Percentiles rank a stretch among this genome's conserved stretches.
These are phyloP conservation scores for Pyrenochaeta sp. DNA, from an alignment of 2,329 filamentous ascomycete genomes.

Conservation along the genomic window DNA sequence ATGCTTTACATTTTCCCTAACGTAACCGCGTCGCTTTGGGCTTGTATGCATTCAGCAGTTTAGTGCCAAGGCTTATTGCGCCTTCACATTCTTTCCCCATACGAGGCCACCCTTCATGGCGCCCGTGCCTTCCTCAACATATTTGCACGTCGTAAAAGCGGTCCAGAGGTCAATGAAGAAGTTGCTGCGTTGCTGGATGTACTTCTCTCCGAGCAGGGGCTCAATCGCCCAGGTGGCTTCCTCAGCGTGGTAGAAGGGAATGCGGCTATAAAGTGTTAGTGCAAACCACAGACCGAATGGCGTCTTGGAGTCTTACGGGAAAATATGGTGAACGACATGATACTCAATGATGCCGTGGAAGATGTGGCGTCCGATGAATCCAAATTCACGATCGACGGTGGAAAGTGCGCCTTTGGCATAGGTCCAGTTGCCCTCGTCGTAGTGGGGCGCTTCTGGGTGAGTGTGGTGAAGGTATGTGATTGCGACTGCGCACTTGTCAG, in stretches of 20 bases:
- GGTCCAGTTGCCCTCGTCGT: slow-evolving; percentile 67
- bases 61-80: neutral
- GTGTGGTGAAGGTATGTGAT: slow-evolving; percentile 81
- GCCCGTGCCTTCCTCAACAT: slow-evolving; percentile 29
- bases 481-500: slow-evolving; percentile 57
- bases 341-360: slow-evolving; percentile 73
- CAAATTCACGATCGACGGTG: slow-evolving; percentile 71
- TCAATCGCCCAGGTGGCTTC: slow-evolving; percentile 36
- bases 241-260: slow-evolving; percentile 39
- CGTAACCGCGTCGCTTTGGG: too few species aligned
- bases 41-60: too few species aligned
- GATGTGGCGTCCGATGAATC: slow-evolving; percentile 70
- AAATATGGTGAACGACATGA: slow-evolving; percentile 70
- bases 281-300: neutral
- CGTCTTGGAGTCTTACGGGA: slow-evolving; percentile 52
- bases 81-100: slow-evolving; percentile 15
- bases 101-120: slow-evolving; percentile 22
- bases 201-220: slow-evolving; percentile 33
- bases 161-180: slow-evolving; percentile 33
- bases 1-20: too few species aligned
- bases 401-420: slow-evolving; percentile 69
- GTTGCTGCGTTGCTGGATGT: slow-evolving; percentile 30
- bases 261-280: slow-evolving; percentile 27
- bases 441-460: slow-evolving; percentile 66
- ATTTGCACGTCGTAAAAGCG: slow-evolving; percentile 34